phyloP scores from a whole-genome alignment of 2,329 filamentous ascomycete species.

The Ophiostoma australiae region DNA sequence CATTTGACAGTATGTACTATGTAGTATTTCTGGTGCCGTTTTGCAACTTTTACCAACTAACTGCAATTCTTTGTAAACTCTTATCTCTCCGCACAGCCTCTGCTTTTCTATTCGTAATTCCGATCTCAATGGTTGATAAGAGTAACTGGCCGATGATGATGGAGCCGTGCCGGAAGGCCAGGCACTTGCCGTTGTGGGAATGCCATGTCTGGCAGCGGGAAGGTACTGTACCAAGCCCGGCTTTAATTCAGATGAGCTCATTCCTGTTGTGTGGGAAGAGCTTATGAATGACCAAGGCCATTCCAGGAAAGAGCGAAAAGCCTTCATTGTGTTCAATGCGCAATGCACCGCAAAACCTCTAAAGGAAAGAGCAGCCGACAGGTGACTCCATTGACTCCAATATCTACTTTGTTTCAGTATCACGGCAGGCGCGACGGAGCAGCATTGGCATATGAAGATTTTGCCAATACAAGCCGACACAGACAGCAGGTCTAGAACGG shows the following conservation, averaged over 20 bases:
- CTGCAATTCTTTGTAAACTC: neutral
- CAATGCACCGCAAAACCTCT: neutral
- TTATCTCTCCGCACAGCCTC: neutral
- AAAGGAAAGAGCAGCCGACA: neutral
- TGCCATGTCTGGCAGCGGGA: neutral
- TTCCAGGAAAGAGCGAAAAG: too few relatives aligned
- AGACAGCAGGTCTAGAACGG: slow-evolving; percentile 17
- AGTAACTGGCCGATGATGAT: slow-evolving; percentile 12
- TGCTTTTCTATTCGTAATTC: slow-evolving; percentile 18
- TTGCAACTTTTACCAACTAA: neutral
- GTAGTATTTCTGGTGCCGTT: neutral
- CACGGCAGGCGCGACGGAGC: neutral
- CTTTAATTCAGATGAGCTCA: neutral
- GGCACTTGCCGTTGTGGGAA: slow-evolving; percentile 7
- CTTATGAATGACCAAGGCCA: neutral
- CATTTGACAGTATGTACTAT: neutral
- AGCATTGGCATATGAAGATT: neutral
- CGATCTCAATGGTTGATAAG: slow-evolving; percentile 14
- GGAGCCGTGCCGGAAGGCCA: slow-evolving; percentile 16
- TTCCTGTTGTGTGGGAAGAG: neutral
- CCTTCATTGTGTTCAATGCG: neutral
- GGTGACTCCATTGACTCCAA: neutral
- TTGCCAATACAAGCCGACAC: neutral
- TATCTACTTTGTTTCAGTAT: neutral
- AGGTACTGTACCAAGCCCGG: neutral